Percentiles rank a stretch among this genome's conserved stretches.
These are phyloP conservation scores for Pezizomycotina sp. DNA, from an alignment of 2,329 filamentous ascomycete genomes.

Conservation along the genomic window DNA sequence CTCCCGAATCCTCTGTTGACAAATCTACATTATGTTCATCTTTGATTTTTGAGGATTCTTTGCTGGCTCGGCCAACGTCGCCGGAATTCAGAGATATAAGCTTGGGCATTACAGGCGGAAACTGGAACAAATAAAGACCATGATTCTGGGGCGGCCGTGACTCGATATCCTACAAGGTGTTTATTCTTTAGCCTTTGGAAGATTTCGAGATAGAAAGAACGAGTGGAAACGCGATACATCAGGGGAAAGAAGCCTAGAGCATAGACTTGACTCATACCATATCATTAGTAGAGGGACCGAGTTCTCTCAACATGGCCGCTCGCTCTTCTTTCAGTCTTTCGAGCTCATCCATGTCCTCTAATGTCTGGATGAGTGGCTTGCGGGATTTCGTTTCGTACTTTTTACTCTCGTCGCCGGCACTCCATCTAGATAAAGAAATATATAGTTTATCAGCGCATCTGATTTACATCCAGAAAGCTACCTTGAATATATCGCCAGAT, in stretches of 20 bases:
- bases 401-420: conserved; percentile 2
- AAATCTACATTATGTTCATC: conserved; percentile 1
- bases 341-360: conserved; percentile 23
- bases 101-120: conserved; percentile 23
- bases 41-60: conserved; percentile 6
- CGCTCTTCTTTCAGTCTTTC: conserved; percentile 22
- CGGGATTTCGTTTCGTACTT: conserved; percentile 16
- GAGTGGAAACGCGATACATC: neutral
- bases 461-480: no score
- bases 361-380: conserved; percentile 12
- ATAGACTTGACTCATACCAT: conserved; percentile 16
- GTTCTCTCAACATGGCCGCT: conserved; percentile 13
- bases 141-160: no score
- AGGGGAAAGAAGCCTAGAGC: neutral
- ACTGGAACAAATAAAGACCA: conserved; percentile 25
- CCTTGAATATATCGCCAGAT: no score
- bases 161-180: no score
- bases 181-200: no score
- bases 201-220: no score
- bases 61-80: conserved; percentile 6
- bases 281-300: conserved; percentile 15
- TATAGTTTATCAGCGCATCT: no score
- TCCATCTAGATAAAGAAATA: no score
- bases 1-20: conserved; percentile 29
- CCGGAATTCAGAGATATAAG: conserved; percentile 11